Evolutionary conservation across 2,329 filamentous ascomycete species (phyloP).

Genomic region (Aspergillus unguis): DNA sequence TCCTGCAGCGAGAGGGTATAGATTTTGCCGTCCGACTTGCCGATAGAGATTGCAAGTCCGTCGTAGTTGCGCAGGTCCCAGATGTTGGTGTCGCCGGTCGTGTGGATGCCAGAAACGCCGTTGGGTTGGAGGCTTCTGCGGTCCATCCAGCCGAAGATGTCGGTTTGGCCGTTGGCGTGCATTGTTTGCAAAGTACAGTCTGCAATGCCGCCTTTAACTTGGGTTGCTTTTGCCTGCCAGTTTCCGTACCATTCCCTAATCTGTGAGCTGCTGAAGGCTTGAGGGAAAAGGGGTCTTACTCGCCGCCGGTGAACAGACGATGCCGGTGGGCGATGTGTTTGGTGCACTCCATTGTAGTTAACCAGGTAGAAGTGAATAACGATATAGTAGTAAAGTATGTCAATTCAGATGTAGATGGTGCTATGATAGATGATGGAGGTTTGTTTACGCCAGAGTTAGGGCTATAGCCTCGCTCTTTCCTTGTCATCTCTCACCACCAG

Average conservation of each 20-base stretch:
- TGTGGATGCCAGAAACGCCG: background rate
- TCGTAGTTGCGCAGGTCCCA: slow-evolving; percentile 5
- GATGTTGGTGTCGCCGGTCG: background rate
- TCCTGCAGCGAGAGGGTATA: slow-evolving; percentile 7
- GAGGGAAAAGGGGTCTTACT: background rate
- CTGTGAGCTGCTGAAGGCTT: background rate
- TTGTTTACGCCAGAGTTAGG: too few species aligned
- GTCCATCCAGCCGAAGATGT: slow-evolving; percentile 10
- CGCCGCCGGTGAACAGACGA: slow-evolving; percentile 3
- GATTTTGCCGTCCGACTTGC: slow-evolving; percentile 5
- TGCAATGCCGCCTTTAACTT: too few species aligned
- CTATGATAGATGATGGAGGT: too few species aligned
- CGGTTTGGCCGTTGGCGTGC: background rate
- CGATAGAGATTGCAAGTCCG: slow-evolving; percentile 1
- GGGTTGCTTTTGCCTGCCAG: too few species aligned
- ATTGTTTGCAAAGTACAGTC: too few species aligned
- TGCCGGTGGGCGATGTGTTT: slow-evolving; percentile 4
- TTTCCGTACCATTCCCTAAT: background rate
- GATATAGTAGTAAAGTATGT: background rate
- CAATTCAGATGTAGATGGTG: too few species aligned
- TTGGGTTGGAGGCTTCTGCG: background rate
- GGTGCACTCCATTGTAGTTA: slow-evolving; percentile 1
- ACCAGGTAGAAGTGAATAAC: background rate
- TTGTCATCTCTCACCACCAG: slow-evolving; percentile 15
- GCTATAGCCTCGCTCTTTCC: slow-evolving; percentile 15